A percentile compares a stretch with the other conserved stretches of the same genome.
Evolutionary conservation across 1,139 yeast genomes (phyloP).

Genomic region (Geotrichum reessii): DNA sequence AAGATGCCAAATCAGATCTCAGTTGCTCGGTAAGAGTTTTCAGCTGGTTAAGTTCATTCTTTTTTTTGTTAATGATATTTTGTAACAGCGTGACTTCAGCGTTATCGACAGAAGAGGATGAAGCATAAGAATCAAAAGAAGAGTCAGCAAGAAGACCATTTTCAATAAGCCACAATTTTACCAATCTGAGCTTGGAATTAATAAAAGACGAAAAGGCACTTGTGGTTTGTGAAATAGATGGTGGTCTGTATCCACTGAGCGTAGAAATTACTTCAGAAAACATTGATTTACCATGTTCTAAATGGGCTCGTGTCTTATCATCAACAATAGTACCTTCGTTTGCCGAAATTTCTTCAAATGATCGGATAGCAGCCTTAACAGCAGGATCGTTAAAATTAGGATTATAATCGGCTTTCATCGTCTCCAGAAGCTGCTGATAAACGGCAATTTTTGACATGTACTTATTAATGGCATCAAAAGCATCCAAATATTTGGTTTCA

Average conservation of each 20-base stretch:
- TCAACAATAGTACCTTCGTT: conserved; percentile 13
- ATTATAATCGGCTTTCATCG: conserved; percentile 57
- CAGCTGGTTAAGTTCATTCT: conserved; percentile 25
- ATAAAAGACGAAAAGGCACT: background rate
- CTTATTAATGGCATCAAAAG: conserved; percentile 30
- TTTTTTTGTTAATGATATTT: conserved; percentile 28
- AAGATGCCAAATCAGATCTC: conserved; percentile 20
- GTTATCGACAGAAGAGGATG: conserved; percentile 5
- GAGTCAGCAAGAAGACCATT: conserved; percentile 27
- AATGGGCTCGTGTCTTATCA: background rate
- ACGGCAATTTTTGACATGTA: conserved; percentile 22
- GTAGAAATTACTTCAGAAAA: background rate
- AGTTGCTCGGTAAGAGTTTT: conserved; percentile 26
- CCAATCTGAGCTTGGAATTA: background rate
- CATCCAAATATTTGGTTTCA: conserved; percentile 30
- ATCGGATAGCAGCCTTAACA: conserved; percentile 64
- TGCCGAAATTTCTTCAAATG: conserved; percentile 42
- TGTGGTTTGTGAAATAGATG: background rate
- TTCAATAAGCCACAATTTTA: conserved; percentile 25
- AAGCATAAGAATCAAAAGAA: conserved; percentile 2
- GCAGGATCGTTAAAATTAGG: conserved; percentile 90
- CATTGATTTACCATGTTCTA: background rate
- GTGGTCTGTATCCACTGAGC: background rate
- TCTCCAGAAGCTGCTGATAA: conserved; percentile 44
- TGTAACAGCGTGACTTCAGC: conserved; percentile 23